These are phyloP conservation scores for Bryoerythrophyllum caledonicum DNA, from an alignment of 225 moss, liverwort and hornwort species.

Conservation along the genomic window DNA sequence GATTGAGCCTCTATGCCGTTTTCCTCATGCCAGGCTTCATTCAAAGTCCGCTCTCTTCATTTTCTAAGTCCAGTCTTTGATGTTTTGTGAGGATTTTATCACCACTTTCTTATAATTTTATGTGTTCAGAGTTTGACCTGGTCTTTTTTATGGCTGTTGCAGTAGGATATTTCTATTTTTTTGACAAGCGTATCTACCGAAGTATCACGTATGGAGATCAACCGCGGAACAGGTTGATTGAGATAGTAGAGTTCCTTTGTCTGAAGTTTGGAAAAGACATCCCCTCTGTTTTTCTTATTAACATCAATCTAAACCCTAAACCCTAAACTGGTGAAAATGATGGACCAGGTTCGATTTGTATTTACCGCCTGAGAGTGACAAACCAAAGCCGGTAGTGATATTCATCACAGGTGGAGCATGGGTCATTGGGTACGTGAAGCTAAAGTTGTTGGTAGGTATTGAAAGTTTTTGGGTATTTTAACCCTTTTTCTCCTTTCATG, in stretches of 20 bases:
- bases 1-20: conserved; percentile 70
- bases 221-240: conserved; percentile 71
- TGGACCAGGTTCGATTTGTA: conserved; percentile 65
- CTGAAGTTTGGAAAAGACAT: no score
- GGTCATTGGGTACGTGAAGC: conserved; percentile 89
- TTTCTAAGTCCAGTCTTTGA: no score
- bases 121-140: conserved; percentile 5
- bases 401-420: conserved; percentile 84
- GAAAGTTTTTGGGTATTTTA: not conserved
- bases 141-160: conserved; percentile 23
- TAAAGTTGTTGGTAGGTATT: not conserved
- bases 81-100: no score
- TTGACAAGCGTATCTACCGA: conserved; percentile 61
- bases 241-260: not conserved
- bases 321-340: not conserved
- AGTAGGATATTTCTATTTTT: conserved; percentile 80
- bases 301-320: no score
- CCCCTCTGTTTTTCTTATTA: no score
- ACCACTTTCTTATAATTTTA: no score
- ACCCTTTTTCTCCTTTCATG: not conserved
- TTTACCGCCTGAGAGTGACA: conserved; percentile 42
- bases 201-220: conserved; percentile 76
- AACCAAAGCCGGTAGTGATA: conserved; percentile 61
- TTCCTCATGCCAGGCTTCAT: conserved; percentile 88
- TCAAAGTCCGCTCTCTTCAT: conserved; percentile 50